Evolutionary conservation across 345 rosid species (phyloP).

Genomic region (Aegle marmelos): DNA sequence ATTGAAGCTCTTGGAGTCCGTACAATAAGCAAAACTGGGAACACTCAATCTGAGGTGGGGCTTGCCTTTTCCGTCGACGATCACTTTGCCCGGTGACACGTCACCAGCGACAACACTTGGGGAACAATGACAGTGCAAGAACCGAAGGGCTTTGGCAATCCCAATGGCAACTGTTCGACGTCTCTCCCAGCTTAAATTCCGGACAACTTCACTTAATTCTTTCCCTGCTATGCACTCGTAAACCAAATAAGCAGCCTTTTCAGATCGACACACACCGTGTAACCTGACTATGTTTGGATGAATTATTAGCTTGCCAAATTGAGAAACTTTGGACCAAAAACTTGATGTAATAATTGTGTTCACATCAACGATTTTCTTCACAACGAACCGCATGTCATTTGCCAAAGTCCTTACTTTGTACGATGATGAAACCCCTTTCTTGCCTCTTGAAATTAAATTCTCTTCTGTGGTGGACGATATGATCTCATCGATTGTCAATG

Average conservation of each 20-base stretch:
- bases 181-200: conserved; percentile 57
- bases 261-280: conserved; percentile 50
- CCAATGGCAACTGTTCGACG: conserved; percentile 58
- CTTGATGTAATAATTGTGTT: conserved; percentile 28
- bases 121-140: conserved; percentile 49
- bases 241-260: conserved; percentile 46
- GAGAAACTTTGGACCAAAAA: conserved; percentile 34
- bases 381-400: conserved; percentile 36
- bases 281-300: conserved; percentile 61
- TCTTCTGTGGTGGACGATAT: conserved; percentile 40
- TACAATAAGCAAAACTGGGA: conserved; percentile 25
- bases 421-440: conserved; percentile 21
- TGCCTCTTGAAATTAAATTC: conserved; percentile 41
- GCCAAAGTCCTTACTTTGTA: conserved; percentile 30
- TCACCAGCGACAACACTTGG: conserved; percentile 32
- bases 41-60: conserved; percentile 45
- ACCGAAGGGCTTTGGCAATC: conserved; percentile 55
- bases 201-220: conserved; percentile 41
- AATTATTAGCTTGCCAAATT: conserved; percentile 39
- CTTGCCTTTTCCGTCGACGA: conserved; percentile 49
- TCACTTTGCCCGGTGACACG: conserved; percentile 54
- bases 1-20: conserved; percentile 33
- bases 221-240: conserved; percentile 57
- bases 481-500: conserved; percentile 39
- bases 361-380: conserved; percentile 39